These are phyloP conservation scores for Tylopilus balloui DNA, from an alignment of 768 basidiomycete genomes.

Conservation along the genomic window DNA sequence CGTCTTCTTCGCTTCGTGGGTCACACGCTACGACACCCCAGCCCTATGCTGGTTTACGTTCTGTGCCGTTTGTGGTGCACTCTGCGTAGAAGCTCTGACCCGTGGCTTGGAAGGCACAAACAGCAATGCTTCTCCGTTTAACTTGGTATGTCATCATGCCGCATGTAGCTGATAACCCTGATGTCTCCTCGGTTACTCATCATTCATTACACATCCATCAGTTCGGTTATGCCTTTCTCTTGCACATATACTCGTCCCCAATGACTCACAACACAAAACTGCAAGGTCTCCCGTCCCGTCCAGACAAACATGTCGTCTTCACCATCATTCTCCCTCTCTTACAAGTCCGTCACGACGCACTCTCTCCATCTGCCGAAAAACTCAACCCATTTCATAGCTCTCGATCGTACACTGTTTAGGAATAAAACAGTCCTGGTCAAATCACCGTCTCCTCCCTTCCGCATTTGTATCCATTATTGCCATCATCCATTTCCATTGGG, in stretches of 20 bases:
- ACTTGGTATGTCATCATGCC: constrained; percentile 49
- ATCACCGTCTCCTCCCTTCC: constrained; percentile 69
- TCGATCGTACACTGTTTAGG: constrained; percentile 62
- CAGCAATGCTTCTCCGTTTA: constrained; percentile 59
- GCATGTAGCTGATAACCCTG: background rate
- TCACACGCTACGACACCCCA: constrained; percentile 46
- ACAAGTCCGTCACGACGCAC: constrained; percentile 43
- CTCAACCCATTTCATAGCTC: constrained; percentile 37
- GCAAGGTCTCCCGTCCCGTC: constrained; percentile 50
- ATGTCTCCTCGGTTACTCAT: background rate
- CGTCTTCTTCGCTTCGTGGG: constrained; percentile 42
- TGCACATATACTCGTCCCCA: constrained; percentile 70
- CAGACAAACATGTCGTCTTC: constrained; percentile 69
- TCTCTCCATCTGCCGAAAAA: background rate
- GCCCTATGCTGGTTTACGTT: constrained; percentile 75
- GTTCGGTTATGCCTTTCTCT: constrained; percentile 74
- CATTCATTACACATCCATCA: constrained; percentile 19
- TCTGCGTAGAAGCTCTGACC: constrained; percentile 62
- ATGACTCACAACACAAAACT: constrained; percentile 46
- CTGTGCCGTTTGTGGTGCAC: constrained; percentile 57
- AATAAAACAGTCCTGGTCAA: constrained; percentile 56
- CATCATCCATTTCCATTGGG: constrained; percentile 63
- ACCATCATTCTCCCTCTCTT: constrained; percentile 69
- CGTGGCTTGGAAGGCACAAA: constrained; percentile 63
- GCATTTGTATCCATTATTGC: constrained; percentile 54